Conservation (phyloP, 2,329 filamentous ascomycete genomes). For the Scorias spongiosa region DNA sequence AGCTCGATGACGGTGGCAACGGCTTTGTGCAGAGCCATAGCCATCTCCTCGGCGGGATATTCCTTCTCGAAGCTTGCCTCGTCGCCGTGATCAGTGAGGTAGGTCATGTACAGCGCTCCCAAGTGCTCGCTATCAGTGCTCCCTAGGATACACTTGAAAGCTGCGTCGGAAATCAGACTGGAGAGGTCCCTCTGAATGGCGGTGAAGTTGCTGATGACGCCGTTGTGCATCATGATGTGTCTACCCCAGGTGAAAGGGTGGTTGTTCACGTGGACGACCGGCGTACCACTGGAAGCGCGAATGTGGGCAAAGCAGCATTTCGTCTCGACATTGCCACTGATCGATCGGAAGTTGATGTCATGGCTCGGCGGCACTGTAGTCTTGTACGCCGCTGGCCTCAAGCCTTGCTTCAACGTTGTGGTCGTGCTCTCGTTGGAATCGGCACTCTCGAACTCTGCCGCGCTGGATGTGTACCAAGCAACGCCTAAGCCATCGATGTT, state of each 20-base stretch:
- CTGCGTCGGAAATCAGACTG: slow-evolving; percentile 30
- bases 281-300: slow-evolving; percentile 33
- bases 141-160: slow-evolving; percentile 34
- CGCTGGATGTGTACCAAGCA: slow-evolving; percentile 36
- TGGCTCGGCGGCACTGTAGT: slow-evolving; percentile 36
- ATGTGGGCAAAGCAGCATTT: slow-evolving; percentile 39
- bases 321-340: slow-evolving; percentile 37
- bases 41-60: slow-evolving; percentile 30
- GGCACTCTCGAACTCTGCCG: slow-evolving; percentile 25
- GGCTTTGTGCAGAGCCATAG: slow-evolving; percentile 26
- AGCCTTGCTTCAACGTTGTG: slow-evolving; percentile 18
- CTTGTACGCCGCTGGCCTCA: slow-evolving; percentile 37
- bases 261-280: slow-evolving; percentile 36
- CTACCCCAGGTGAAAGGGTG: slow-evolving; percentile 41
- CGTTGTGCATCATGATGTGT: slow-evolving; percentile 43
- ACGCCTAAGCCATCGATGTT: slow-evolving; percentile 43
- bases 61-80: slow-evolving; percentile 19
- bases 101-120: slow-evolving; percentile 35
- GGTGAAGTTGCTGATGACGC: slow-evolving; percentile 32
- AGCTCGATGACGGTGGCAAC: slow-evolving; percentile 30
- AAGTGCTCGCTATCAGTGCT: slow-evolving; percentile 38
- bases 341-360: slow-evolving; percentile 38
- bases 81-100: slow-evolving; percentile 21
- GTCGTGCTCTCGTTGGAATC: slow-evolving; percentile 12
- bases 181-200: slow-evolving; percentile 32